These are phyloP conservation scores for Lactarius indigo DNA, from an alignment of 768 basidiomycete genomes.

Conservation along the genomic window DNA sequence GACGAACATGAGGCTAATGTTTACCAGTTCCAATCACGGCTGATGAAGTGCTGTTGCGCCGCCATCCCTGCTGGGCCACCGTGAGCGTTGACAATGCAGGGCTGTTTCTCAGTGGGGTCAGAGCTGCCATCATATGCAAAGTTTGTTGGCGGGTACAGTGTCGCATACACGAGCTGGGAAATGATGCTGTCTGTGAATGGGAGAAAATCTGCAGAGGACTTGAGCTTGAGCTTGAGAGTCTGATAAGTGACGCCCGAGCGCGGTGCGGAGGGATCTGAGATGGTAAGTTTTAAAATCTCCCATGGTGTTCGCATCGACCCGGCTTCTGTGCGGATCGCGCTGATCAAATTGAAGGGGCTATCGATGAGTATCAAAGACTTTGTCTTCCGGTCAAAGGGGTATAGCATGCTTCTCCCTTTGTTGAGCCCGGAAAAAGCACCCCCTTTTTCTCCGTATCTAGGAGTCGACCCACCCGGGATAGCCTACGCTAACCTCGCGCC, in stretches of 20 bases:
- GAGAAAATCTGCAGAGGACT: slow-evolving; percentile 5
- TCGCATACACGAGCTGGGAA: slow-evolving; percentile 9
- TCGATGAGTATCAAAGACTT: slow-evolving; percentile 8
- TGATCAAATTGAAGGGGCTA: slow-evolving; percentile 7
- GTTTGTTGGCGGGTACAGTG: slow-evolving; percentile 16
- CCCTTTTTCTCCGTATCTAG: not conserved
- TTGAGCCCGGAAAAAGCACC: slow-evolving; percentile 4
- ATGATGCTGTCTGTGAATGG: slow-evolving; percentile 16
- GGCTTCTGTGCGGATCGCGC: not conserved
- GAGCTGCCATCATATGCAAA: slow-evolving; percentile 7
- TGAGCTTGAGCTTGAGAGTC: slow-evolving; percentile 3
- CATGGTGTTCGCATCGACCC: not conserved
- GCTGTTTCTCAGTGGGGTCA: slow-evolving; percentile 10
- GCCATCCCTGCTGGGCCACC: slow-evolving; percentile 47
- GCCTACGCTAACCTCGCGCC: slow-evolving; percentile 7
- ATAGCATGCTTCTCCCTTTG: slow-evolving; percentile 5
- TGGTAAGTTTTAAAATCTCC: slow-evolving; percentile 2
- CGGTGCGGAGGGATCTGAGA: not conserved
- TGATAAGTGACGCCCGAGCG: not conserved
- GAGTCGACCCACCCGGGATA: slow-evolving; percentile 13
- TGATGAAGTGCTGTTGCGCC: slow-evolving; percentile 31
- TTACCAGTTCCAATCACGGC: slow-evolving; percentile 53
- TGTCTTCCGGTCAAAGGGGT: not conserved
- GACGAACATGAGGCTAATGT: not conserved
- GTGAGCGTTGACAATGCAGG: slow-evolving; percentile 18